Percentiles rank a stretch among this genome's conserved stretches.
Conservation (phyloP, 768 basidiomycete genomes). For the Amanita muscaria region DNA sequence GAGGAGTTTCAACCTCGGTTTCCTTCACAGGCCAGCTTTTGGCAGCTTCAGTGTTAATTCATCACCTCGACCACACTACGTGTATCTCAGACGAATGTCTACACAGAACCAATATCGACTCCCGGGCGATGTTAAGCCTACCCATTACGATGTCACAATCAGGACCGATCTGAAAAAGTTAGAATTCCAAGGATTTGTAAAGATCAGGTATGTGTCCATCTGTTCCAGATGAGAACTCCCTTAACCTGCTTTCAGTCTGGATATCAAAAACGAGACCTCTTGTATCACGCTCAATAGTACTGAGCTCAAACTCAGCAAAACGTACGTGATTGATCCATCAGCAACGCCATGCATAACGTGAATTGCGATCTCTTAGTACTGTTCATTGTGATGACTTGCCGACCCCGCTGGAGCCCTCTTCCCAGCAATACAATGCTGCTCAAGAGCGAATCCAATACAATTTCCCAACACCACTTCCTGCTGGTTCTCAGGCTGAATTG, state of each 20-base stretch:
- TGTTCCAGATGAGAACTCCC: background rate
- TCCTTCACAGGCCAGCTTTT: no score
- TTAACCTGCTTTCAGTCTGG: conserved; percentile 36
- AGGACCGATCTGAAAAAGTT: conserved; percentile 76
- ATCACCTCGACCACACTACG: conserved; percentile 20
- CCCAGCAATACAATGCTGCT: conserved; percentile 46
- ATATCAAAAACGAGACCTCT: conserved; percentile 53
- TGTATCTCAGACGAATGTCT: conserved; percentile 13
- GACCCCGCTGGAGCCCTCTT: conserved; percentile 34
- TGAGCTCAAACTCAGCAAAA: conserved; percentile 47
- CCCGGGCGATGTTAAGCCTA: conserved; percentile 56
- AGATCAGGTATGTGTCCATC: conserved; percentile 54
- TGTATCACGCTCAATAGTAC: conserved; percentile 58
- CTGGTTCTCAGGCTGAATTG: conserved; percentile 62
- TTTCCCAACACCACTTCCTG: conserved; percentile 51
- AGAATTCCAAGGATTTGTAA: conserved; percentile 69
- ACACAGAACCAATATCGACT: conserved; percentile 44
- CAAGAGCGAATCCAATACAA: conserved; percentile 58
- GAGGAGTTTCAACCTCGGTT: no score
- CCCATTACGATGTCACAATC: conserved; percentile 72
- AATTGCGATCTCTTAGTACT: conserved; percentile 19
- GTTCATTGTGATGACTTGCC: conserved; percentile 49
- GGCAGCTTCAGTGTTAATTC: no score
- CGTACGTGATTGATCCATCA: conserved; percentile 23
- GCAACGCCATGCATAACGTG: background rate